A percentile compares a stretch with the other conserved stretches of the same genome.
Conservation (phyloP, 768 basidiomycete species). For the Leucogyrophana mollusca region DNA sequence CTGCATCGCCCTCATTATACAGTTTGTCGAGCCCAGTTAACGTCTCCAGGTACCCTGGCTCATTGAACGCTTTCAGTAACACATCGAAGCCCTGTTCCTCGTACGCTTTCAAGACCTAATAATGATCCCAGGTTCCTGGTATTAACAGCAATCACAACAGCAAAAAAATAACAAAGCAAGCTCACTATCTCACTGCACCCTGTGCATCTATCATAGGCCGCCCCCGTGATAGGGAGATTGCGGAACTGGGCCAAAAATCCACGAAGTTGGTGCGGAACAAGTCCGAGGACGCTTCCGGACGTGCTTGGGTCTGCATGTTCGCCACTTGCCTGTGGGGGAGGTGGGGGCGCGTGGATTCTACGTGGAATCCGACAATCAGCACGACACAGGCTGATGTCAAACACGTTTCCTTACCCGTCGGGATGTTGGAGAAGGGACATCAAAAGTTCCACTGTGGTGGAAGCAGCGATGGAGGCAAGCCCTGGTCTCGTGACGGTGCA, state of each 20-base stretch:
- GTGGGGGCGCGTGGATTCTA: slow-evolving; percentile 69
- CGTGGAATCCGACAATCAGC: slow-evolving; percentile 13
- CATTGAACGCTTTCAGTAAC: slow-evolving; percentile 81
- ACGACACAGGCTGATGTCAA: neutral
- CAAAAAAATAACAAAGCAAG: slow-evolving; percentile 3
- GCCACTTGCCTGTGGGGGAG: slow-evolving; percentile 42
- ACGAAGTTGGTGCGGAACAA: slow-evolving; percentile 92
- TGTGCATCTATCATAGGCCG: slow-evolving; percentile 85
- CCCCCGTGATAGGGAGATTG: slow-evolving; percentile 80
- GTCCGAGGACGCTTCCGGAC: slow-evolving; percentile 65
- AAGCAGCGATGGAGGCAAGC: slow-evolving; percentile 87
- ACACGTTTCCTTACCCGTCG: slow-evolving; percentile 54
- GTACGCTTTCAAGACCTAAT: slow-evolving; percentile 82
- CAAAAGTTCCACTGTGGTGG: slow-evolving; percentile 90
- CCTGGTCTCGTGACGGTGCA: slow-evolving; percentile 98
- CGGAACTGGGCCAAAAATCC: slow-evolving; percentile 88
- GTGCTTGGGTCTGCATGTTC: slow-evolving; percentile 26
- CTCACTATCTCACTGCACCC: slow-evolving; percentile 83
- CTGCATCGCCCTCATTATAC: slow-evolving; percentile 71
- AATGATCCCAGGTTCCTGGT: too few species aligned
- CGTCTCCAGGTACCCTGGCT: slow-evolving; percentile 68
- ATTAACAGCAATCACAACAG: neutral
- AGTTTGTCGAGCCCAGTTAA: slow-evolving; percentile 80
- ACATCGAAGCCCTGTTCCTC: slow-evolving; percentile 76
- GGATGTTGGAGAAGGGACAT: slow-evolving; percentile 90